Evolutionary conservation across 2,329 filamentous ascomycete genomes (phyloP), one percentile per base, ranked within the genome.

Genomic region (Pseudocercospora fijiensis): DNA sequence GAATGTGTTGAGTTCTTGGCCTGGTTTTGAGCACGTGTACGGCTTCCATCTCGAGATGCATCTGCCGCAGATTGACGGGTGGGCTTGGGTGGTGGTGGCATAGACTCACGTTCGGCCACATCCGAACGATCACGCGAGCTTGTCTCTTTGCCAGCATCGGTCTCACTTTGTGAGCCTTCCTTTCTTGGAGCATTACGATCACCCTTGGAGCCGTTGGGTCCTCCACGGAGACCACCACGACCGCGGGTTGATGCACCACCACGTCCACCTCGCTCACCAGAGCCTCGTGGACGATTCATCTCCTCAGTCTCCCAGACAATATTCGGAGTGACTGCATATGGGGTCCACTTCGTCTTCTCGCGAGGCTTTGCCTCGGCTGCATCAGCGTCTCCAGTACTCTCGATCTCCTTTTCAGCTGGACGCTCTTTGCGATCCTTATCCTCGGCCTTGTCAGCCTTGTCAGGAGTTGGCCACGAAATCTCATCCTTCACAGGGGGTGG

Each of bases 391-490:
- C 87, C 84, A 49, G 77, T 79, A 68, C 90, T 88, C 55, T 88
- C 86, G 52, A 86, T 83, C 11, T 83, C 82, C 76, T 91, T 91
- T 61, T 88, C 84, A 59, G 82, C 78, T 76, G 55, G 41, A 33
- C 55, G 43, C 30, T 91, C 92, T 73, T 88, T 88, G 78, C 90
- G 91, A 66, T 90, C 86, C 70, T 95, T 92, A 57, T 88, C 87
- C 58, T 89, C 86, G 1, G 88, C 89, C 57, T 84, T 88, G 55
- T 69, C 67, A 51, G 58, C 62, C 53, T 64, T 64, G 70, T 96
- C 91, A 0, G 92, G 92, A 2, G 94, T 98, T 16, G 95, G 95
- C 95, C 95, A 99, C 20, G 88, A 88, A 59, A 86, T 81, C 57
- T 91, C 84, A 76, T 98, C 93, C 63, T 85, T 87, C 53, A 91